Evolutionary conservation across 1,284 basidiomycete genomes (phyloP).

Genomic region (Cystobasidium sp.): DNA sequence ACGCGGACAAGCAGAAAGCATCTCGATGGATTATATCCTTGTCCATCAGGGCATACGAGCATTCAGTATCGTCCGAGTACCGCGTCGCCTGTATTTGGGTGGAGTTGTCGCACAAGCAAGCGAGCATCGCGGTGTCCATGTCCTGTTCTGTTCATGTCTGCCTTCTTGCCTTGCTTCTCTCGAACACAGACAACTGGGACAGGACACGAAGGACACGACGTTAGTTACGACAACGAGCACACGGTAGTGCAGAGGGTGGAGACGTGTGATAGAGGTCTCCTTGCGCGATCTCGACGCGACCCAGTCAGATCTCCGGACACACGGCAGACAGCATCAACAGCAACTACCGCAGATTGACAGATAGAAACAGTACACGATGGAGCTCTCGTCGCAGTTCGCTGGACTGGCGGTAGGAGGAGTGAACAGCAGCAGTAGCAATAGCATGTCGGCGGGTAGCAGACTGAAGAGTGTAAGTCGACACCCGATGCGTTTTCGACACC

Average conservation of each 20-base stretch:
- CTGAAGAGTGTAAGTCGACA: slow-evolving; percentile 30
- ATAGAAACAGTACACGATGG: background rate
- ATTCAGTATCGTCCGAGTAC: too few relatives aligned
- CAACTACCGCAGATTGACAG: too few relatives aligned
- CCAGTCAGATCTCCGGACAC: background rate
- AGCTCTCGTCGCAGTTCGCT: slow-evolving; percentile 23
- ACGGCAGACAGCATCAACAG: background rate
- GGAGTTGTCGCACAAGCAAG: slow-evolving; percentile 5
- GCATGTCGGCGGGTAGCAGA: slow-evolving; percentile 1
- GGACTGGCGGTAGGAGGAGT: slow-evolving; percentile 1
- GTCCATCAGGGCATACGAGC: background rate
- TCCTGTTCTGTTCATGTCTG: background rate
- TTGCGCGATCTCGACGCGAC: background rate
- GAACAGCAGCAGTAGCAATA: background rate
- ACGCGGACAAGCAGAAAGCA: too few relatives aligned
- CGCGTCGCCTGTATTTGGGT: slow-evolving; percentile 3
- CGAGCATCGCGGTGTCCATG: background rate
- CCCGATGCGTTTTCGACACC: background rate
- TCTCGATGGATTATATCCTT: background rate
- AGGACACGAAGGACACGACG: background rate
- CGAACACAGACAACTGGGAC: background rate
- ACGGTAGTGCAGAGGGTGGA: background rate
- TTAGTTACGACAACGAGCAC: background rate
- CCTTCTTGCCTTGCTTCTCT: background rate
- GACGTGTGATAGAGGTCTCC: background rate